Percentiles rank a stretch among this genome's conserved stretches.
Evolutionary conservation across 352 stramenopile species (phyloP).

Genomic region (Phytophthora sojae): DNA sequence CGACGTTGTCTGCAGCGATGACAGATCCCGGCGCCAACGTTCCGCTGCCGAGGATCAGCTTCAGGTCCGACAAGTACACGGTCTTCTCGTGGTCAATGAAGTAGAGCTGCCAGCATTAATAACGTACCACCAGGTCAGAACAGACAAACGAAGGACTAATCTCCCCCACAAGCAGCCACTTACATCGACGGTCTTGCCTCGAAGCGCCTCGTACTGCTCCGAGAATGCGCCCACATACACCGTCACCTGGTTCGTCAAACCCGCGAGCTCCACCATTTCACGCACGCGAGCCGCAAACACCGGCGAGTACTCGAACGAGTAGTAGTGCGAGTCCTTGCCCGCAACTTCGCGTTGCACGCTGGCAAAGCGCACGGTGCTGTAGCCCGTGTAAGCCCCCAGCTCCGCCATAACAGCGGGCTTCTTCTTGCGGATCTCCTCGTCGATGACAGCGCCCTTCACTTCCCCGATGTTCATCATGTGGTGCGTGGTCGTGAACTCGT

Average conservation of each 20-base stretch:
- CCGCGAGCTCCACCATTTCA: constrained; percentile 59
- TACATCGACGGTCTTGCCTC: constrained; percentile 54
- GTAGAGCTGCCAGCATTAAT: constrained; percentile 32
- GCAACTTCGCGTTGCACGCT: constrained; percentile 48
- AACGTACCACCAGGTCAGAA: not conserved
- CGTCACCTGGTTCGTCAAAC: constrained; percentile 56
- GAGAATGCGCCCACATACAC: constrained; percentile 50
- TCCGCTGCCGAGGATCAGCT: constrained; percentile 54
- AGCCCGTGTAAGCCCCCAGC: constrained; percentile 55
- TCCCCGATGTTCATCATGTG: constrained; percentile 61
- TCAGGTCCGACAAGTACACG: constrained; percentile 50
- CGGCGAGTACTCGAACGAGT: constrained; percentile 58
- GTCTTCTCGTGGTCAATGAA: constrained; percentile 67
- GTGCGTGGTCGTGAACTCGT: constrained; percentile 43
- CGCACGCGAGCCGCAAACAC: constrained; percentile 48
- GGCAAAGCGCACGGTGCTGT: constrained; percentile 60
- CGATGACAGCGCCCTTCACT: constrained; percentile 49
- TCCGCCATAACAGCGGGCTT: constrained; percentile 50
- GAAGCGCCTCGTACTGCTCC: constrained; percentile 43
- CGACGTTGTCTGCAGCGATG: constrained; percentile 58
- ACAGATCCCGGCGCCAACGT: constrained; percentile 44
- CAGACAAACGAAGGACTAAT: not conserved
- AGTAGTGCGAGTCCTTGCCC: constrained; percentile 47
- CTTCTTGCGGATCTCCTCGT: constrained; percentile 50
- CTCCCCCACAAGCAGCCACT: constrained; percentile 7